Base-by-base conservation (phyloP, 306 rosid genomes). In the Potentilla sterilis region DNA sequence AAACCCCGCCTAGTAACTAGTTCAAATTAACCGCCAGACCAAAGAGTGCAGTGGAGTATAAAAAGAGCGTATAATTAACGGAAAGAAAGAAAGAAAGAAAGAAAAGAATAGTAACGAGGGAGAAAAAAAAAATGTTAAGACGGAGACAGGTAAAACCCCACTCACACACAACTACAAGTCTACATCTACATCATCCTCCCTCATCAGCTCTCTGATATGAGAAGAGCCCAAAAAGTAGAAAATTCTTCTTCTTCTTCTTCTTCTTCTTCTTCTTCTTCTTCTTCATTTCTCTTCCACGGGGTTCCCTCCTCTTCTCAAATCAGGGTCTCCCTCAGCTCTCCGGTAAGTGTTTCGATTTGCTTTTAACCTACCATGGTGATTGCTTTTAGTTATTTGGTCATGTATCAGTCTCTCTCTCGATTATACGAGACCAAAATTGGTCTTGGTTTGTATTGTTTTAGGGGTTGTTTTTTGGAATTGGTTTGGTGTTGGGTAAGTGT, bases 61-160 rank as follows among this genome's bases (percentile, higher is more conserved):
- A 51, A 47, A 68, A 61, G n/a, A n/a, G n/a, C n/a, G n/a, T n/a
- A n/a, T 28, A 28, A 28, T 28, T 0, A 28, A 51, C 4, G 12
- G 40, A 0, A 15, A 1, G 0, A 13, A 4, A 21, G 51, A 18
- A 11, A 2, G 19, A 55, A 8, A 14, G 10, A 75, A 41, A 37
- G 40, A 37, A 28, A 37, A 37, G 40, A 37, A 37, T 3, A 22
- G 65, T 59, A 5, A 59, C 18, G 38, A 57, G 38, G 37, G 14
- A 7, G 9, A 8, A 41, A 7, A 6, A 52, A 12, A 12, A 2
- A 62, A 15, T 14, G 42, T 34, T 0, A 72, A 71, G 74, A 80
- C 34, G 79, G 49, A 62, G 76, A 85, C 83, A 47, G 72, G 83
- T 79, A 12, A 75, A 83, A 58, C 65, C 66, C 73, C 75, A 76